Evolutionary conservation across 164 flowering plant species (phyloP).

Genomic region (Cinnamomum chago): DNA sequence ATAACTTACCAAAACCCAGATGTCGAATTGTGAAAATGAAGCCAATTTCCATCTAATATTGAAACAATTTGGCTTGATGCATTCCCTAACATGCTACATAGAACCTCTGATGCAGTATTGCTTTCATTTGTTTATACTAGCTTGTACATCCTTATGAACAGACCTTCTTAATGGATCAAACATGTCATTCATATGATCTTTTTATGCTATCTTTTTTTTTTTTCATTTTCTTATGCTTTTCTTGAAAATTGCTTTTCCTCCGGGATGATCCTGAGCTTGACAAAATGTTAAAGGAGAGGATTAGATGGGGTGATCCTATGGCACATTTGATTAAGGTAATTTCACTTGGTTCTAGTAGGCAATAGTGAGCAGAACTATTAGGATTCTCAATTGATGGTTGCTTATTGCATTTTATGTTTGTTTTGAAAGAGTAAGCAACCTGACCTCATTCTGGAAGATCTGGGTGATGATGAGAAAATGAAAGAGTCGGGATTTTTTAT

Average conservation of each 20-base stretch:
- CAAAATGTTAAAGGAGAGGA: slow-evolving; percentile 67
- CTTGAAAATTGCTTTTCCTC: slow-evolving; percentile 11
- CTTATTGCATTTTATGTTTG: not conserved
- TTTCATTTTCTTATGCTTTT: too few species aligned
- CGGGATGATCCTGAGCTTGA: slow-evolving; percentile 95
- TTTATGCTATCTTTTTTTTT: not conserved
- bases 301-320: slow-evolving; percentile 98
- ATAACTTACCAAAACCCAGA: too few species aligned
- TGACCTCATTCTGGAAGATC: slow-evolving; percentile 42
- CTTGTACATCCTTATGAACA: too few species aligned
- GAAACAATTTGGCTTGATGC: too few species aligned
- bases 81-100: too few species aligned
- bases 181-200: too few species aligned
- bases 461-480: slow-evolving; percentile 85
- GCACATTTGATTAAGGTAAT: slow-evolving; percentile 79
- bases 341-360: not conserved
- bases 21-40: too few species aligned
- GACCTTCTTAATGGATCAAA: too few species aligned
- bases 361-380: not conserved
- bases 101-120: too few species aligned
- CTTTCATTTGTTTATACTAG: too few species aligned
- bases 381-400: not conserved
- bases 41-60: too few species aligned
- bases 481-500: slow-evolving; percentile 86
- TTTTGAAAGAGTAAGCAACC: slow-evolving; percentile 50